Conservation (phyloP, 164 flowering plant species). For the Stephania cephalantha region DNA sequence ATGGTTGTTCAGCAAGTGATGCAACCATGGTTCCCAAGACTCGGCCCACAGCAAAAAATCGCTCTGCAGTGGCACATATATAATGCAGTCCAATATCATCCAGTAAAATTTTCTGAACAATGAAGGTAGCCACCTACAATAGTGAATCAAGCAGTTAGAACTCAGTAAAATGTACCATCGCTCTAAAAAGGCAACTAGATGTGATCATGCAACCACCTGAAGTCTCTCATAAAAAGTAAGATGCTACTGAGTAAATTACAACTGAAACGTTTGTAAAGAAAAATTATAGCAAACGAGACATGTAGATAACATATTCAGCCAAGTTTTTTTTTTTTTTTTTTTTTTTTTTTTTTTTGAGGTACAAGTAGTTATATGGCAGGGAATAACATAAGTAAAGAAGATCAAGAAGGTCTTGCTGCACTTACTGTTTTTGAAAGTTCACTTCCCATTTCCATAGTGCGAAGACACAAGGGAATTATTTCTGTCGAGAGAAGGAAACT, state of each 20-base stretch:
- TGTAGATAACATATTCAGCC: not conserved
- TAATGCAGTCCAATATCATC: slow-evolving; percentile 88
- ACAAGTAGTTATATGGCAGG: not conserved
- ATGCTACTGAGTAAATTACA: not conserved
- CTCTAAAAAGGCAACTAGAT: not conserved
- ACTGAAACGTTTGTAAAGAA: not conserved
- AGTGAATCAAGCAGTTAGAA: not conserved
- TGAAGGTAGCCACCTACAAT: slow-evolving; percentile 87
- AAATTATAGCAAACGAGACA: not conserved
- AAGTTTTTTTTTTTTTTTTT: too few relatives aligned
- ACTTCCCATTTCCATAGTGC: slow-evolving; percentile 93
- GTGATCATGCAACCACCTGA: not conserved
- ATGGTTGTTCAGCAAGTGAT: slow-evolving; percentile 75
- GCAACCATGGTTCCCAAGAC: slow-evolving; percentile 84
- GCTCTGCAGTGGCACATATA: slow-evolving; percentile 85
- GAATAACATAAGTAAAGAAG: not conserved
- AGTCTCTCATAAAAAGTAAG: not conserved
- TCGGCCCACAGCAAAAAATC: slow-evolving; percentile 82
- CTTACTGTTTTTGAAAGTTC: slow-evolving; percentile 87
- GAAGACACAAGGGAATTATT: slow-evolving; percentile 38
- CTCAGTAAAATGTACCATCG: not conserved
- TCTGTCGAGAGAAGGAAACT: slow-evolving; percentile 66
- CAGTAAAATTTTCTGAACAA: slow-evolving; percentile 77
- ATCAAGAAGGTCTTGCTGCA: slow-evolving; percentile 25
- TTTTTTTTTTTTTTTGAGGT: too few relatives aligned